A percentile compares a stretch with the other conserved stretches of the same genome.
These are phyloP conservation scores for Fusarium irregulare DNA, from an alignment of 2,329 filamentous ascomycete species.

Conservation along the genomic window DNA sequence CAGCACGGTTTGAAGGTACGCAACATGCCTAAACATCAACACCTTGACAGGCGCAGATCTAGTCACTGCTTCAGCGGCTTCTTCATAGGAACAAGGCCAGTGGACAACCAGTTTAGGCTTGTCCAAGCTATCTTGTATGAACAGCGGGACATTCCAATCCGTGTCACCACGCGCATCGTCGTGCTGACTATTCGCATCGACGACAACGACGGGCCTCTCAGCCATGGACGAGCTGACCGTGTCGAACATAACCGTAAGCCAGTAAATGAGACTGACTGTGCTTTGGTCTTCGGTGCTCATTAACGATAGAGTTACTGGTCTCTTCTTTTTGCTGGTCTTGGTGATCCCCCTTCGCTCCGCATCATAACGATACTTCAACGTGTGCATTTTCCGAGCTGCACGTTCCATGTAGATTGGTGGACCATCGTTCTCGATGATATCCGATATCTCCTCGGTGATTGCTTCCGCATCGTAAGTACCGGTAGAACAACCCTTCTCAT, in stretches of 20 bases:
- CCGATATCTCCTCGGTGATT: slow-evolving; percentile 15
- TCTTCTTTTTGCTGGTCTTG: slow-evolving; percentile 6
- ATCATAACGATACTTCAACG: slow-evolving; percentile 39
- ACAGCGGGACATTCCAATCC: slow-evolving; percentile 17
- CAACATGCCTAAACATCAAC: slow-evolving; percentile 65
- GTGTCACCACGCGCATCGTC: slow-evolving; percentile 32
- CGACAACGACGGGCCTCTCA: slow-evolving; percentile 47
- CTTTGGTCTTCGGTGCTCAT: slow-evolving; percentile 45
- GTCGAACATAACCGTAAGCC: slow-evolving; percentile 70
- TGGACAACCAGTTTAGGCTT: slow-evolving; percentile 39
- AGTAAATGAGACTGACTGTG: slow-evolving; percentile 66
- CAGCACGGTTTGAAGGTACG: slow-evolving; percentile 63
- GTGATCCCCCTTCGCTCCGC: slow-evolving; percentile 29
- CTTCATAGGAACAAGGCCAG: slow-evolving; percentile 66
- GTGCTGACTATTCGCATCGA: slow-evolving; percentile 54
- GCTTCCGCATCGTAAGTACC: background rate
- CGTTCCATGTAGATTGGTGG: slow-evolving; percentile 40
- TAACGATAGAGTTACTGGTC: background rate
- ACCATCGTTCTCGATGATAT: slow-evolving; percentile 38
- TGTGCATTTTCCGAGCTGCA: slow-evolving; percentile 41
- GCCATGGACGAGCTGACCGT: slow-evolving; percentile 66
- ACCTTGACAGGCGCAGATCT: slow-evolving; percentile 68
- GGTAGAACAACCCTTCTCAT: background rate
- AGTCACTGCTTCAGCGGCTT: slow-evolving; percentile 60
- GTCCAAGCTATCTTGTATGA: slow-evolving; percentile 24